Conservation (phyloP, 306 rosid species). For the Trifolium dubium region DNA sequence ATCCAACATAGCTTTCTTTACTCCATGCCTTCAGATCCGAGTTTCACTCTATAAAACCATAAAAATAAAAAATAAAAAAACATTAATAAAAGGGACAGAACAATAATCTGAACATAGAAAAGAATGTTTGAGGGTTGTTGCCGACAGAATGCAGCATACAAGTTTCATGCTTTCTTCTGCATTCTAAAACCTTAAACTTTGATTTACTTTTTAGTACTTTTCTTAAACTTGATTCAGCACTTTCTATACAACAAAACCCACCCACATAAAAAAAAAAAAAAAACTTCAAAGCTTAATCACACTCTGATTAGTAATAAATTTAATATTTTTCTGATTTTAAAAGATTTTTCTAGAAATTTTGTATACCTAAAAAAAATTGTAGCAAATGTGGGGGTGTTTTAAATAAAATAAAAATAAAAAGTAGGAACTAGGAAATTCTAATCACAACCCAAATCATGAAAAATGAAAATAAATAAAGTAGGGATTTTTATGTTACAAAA, state of each 20-base stretch:
- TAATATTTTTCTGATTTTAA: background rate
- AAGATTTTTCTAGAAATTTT: conserved; percentile 4
- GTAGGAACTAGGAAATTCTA: background rate
- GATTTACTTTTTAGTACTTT: conserved; percentile 16
- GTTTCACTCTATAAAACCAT: conserved; percentile 40
- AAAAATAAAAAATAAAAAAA: conserved; percentile 31
- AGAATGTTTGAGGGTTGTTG: conserved; percentile 39
- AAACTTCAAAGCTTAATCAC: background rate
- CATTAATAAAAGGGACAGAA: conserved; percentile 28
- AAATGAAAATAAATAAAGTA: conserved; percentile 22
- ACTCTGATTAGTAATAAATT: background rate
- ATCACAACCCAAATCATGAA: background rate
- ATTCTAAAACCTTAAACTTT: conserved; percentile 16
- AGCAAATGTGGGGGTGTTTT: background rate
- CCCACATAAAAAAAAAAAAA: background rate
- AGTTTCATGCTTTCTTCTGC: conserved; percentile 32
- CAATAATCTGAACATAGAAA: conserved; percentile 39
- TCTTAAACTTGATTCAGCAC: conserved; percentile 8
- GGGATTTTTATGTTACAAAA: background rate
- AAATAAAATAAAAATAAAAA: background rate
- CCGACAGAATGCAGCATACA: conserved; percentile 43
- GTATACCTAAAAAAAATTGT: background rate
- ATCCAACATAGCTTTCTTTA: conserved; percentile 28
- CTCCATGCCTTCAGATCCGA: conserved; percentile 64
- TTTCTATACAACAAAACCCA: conserved; percentile 20